A percentile compares a stretch with the other conserved stretches of the same genome.
phyloP scores from a whole-genome alignment of 2,329 filamentous ascomycete genomes.

The Fusarium anthophilum region DNA sequence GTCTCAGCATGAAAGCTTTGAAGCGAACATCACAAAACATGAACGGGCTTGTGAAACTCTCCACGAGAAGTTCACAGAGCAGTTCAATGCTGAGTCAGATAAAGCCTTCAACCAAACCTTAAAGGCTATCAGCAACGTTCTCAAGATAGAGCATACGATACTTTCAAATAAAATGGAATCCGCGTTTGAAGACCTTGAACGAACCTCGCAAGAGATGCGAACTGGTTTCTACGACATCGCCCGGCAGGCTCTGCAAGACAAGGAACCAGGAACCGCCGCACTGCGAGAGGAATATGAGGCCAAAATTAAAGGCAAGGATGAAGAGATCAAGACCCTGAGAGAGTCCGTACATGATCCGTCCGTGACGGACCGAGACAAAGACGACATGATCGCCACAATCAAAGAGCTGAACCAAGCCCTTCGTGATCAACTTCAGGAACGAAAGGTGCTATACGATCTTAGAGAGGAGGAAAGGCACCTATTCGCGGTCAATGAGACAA shows the following conservation, averaged over 20 bases:
- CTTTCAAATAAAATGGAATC: not conserved
- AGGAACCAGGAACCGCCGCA: not conserved
- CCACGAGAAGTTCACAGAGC: not conserved
- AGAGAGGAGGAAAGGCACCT: not conserved
- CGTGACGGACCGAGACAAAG: not conserved
- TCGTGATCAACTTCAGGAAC: not conserved
- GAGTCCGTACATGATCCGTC: not conserved
- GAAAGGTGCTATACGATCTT: not conserved
- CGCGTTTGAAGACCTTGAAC: not conserved
- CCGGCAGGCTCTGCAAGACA: not conserved
- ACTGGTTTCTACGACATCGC: not conserved
- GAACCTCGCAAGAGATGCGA: not conserved
- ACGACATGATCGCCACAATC: not conserved
- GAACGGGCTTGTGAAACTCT: not conserved
- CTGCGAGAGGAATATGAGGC: not conserved
- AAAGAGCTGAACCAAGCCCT: not conserved
- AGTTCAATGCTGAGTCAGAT: not conserved
- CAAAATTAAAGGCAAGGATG: not conserved
- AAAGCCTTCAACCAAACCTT: not conserved
- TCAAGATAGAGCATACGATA: not conserved
- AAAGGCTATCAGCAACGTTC: not conserved
- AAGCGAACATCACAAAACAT: not conserved
- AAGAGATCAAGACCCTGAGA: not conserved
- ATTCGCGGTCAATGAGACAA: fast-evolving
- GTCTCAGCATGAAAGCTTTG: not conserved